These are phyloP conservation scores for Scheffersomyces quercinus DNA, from an alignment of 1,139 yeast species.

Conservation along the genomic window DNA sequence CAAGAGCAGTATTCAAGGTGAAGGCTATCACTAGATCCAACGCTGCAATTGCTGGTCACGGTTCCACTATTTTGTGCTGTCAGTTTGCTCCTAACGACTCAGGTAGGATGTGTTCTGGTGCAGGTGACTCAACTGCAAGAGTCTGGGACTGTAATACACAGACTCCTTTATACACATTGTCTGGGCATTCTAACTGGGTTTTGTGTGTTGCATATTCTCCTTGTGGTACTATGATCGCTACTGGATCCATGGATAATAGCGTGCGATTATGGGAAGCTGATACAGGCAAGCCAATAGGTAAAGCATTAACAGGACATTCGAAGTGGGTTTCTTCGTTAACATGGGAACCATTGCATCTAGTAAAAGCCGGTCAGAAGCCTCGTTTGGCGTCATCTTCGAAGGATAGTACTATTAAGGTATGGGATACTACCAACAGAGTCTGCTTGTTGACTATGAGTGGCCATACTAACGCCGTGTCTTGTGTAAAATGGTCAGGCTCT, in stretches of 20 bases:
- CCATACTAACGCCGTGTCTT: conserved; percentile 84
- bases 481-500: conserved; percentile 95
- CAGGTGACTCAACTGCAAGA: conserved; percentile 97
- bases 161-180: conserved; percentile 77
- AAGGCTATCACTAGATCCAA: conserved; percentile 88
- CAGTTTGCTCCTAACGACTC: conserved; percentile 93
- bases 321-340: conserved; percentile 88
- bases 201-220: conserved; percentile 93
- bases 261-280: conserved; percentile 77
- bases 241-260: conserved; percentile 95
- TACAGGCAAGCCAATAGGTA: conserved; percentile 75
- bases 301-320: conserved; percentile 73
- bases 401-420: conserved; percentile 84
- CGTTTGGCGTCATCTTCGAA: conserved; percentile 86
- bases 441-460: conserved; percentile 79
- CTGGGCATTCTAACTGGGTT: conserved; percentile 94
- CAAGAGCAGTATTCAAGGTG: conserved; percentile 93
- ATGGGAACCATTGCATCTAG: conserved; percentile 94
- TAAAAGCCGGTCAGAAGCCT: conserved; percentile 63
- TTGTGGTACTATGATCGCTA: conserved; percentile 86
- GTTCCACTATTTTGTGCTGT: conserved; percentile 86
- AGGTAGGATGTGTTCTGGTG: conserved; percentile 88
- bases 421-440: conserved; percentile 81
- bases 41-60: conserved; percentile 94
- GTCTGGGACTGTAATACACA: conserved; percentile 97